phyloP scores from a whole-genome alignment of 176 grass and related monocot species.

The Zea luxurians region DNA sequence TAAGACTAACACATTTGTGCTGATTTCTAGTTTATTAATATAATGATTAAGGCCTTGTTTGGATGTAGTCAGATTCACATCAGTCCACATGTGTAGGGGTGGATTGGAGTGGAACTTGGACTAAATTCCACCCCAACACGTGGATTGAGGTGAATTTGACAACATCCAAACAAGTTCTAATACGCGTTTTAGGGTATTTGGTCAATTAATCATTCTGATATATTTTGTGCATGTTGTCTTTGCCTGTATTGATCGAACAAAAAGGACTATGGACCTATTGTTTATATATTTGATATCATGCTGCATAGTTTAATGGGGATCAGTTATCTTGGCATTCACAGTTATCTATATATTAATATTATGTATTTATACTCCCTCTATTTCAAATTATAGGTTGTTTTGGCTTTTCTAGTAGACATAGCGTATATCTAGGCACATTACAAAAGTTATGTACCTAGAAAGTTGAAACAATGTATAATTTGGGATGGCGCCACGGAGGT shows the following conservation, averaged over 20 bases:
- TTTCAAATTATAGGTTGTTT: background rate
- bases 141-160: no score
- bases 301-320: background rate
- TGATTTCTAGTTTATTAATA: conserved; percentile 9
- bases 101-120: no score
- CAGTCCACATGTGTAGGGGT: no score
- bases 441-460: background rate
- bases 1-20: conserved; percentile 46
- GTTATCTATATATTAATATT: conserved; percentile 16
- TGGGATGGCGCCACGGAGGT: background rate
- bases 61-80: no score
- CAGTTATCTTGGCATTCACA: background rate
- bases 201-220: conserved; percentile 14
- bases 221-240: conserved; percentile 18
- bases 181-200: background rate
- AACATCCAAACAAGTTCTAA: background rate
- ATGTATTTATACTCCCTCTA: background rate
- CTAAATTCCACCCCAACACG: no score
- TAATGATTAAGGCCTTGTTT: background rate
- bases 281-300: conserved; percentile 21
- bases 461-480: background rate
- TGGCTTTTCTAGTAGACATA: background rate
- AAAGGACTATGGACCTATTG: background rate
- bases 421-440: background rate
- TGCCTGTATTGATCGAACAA: conserved; percentile 15